Percentiles rank a stretch among this genome's conserved stretches.
Conservation (phyloP, 768 basidiomycete genomes). For the Termitomyces sp. region DNA sequence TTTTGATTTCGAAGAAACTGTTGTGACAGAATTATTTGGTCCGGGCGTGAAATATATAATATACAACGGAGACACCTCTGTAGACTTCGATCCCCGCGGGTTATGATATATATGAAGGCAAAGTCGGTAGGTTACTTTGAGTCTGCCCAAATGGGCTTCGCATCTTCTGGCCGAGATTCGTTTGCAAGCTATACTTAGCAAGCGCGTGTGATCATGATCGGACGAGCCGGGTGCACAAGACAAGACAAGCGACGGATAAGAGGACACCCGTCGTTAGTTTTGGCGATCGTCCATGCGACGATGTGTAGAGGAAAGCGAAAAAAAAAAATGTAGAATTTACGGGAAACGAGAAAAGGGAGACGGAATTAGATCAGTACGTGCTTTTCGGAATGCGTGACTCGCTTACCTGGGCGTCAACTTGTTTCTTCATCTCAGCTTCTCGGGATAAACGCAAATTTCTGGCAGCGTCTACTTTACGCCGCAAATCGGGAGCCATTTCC, state of each 20-base stretch:
- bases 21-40: neutral
- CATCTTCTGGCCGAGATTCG: slow-evolving; percentile 27
- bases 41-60: neutral
- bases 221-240: neutral
- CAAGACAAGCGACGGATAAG: slow-evolving; percentile 2
- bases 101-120: neutral
- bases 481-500: slow-evolving; percentile 62
- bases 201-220: neutral
- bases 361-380: slow-evolving; percentile 1
- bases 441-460: slow-evolving; percentile 45
- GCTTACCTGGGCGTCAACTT: slow-evolving; percentile 47
- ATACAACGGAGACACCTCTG: neutral
- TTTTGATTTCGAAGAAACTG: neutral
- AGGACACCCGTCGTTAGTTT: slow-evolving; percentile 1
- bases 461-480: slow-evolving; percentile 55
- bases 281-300: neutral
- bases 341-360: neutral
- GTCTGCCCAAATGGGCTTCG: slow-evolving; percentile 41
- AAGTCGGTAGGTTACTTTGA: slow-evolving; percentile 17
- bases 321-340: neutral
- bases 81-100: neutral
- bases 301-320: neutral
- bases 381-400: neutral
- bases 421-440: slow-evolving; percentile 49
- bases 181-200: slow-evolving; percentile 17